Evolutionary conservation across 2,329 filamentous ascomycete species (phyloP).

Genomic region (Cadophora malorum): DNA sequence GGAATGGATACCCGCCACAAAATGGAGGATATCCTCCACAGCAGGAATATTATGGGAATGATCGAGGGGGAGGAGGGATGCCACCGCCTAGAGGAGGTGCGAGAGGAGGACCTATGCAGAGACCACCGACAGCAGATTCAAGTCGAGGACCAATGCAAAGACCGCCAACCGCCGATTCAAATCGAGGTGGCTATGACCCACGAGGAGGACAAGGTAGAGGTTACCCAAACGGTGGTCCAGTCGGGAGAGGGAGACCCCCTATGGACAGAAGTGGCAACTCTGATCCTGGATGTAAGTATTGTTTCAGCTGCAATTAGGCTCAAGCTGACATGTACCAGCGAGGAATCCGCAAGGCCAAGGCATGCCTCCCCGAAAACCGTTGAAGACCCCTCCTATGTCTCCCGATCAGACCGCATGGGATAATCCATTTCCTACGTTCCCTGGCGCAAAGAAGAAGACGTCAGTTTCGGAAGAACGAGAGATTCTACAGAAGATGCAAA

Average conservation of each 20-base stretch:
- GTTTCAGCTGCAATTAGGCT: slow-evolving; percentile 24
- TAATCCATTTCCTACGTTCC: slow-evolving; percentile 56
- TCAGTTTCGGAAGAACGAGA: slow-evolving; percentile 48
- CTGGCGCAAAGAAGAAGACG: slow-evolving; percentile 49
- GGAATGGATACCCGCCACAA: slow-evolving; percentile 39
- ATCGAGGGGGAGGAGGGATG: slow-evolving; percentile 36
- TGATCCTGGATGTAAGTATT: slow-evolving; percentile 43
- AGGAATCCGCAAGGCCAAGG: slow-evolving; percentile 27
- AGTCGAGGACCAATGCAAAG: slow-evolving; percentile 39
- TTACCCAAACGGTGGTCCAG: slow-evolving; percentile 38
- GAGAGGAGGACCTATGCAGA: slow-evolving; percentile 37
- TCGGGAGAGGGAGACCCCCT: slow-evolving; percentile 38
- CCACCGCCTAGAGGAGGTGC: slow-evolving; percentile 36
- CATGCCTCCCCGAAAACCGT: slow-evolving; percentile 34
- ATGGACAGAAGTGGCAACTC: slow-evolving; percentile 36
- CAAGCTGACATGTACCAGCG: slow-evolving; percentile 33
- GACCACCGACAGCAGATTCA: slow-evolving; percentile 39
- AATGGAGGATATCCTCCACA: slow-evolving; percentile 41
- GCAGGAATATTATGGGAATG: slow-evolving; percentile 42
- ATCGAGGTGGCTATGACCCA: slow-evolving; percentile 38
- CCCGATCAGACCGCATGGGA: slow-evolving; percentile 51
- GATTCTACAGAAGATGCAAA: slow-evolving; percentile 43
- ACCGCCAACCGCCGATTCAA: slow-evolving; percentile 38
- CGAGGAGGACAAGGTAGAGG: slow-evolving; percentile 40
- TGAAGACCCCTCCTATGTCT: slow-evolving; percentile 47